Evolutionary conservation across 1,139 yeast species (phyloP), one percentile per base, ranked within the genome.

Genomic region (Blastobotrys illinoisensis): DNA sequence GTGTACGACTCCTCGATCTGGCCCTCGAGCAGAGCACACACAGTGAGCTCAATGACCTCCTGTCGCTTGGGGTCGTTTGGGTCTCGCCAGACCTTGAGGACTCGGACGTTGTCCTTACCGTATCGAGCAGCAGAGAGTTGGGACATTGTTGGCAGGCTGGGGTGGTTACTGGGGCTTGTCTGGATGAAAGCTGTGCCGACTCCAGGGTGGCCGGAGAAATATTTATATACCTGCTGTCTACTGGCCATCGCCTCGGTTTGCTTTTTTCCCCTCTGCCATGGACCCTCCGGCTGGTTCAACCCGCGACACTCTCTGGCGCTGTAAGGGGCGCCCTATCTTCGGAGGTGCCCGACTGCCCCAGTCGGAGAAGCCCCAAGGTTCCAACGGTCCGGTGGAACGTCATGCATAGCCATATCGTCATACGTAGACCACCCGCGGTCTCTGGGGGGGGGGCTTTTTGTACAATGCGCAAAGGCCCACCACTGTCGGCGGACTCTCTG

Each of bases 21-120:
- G 58, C 97, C 97, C 63, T 80, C 83, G 58, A 90, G 79, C 56
- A 90, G 77, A 21, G 85, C 84, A 62, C 79, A 78, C 52, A 87
- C 95, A 57, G 89, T 86, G 57, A 95, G 88, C 73, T 90, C 97
- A 69, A 87, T 79, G 49, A 90, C 83, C 55, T 88, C 86, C 71
- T 90, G 97, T 54, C 79, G 77, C 64, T 78, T 72, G 19, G 91
- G 87, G 71, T 89, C 80, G 55, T 74, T 62, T 54, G 87, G 80
- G 71, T 87, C 87, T 67, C 85, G 85, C 73, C 83, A 85, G 64
- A 89, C 96, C 72, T 89, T 90, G 65, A 90, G 79, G 71, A 90
- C 87, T 71, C 90, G 88, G 68, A 90, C 97, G 72, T 89, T 88
- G 69, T 82, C 95, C 72, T 90, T 90, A 62, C 97, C 97, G 78